phyloP scores from a whole-genome alignment of 2,329 filamentous ascomycete species.

The Fusarium zealandicum region DNA sequence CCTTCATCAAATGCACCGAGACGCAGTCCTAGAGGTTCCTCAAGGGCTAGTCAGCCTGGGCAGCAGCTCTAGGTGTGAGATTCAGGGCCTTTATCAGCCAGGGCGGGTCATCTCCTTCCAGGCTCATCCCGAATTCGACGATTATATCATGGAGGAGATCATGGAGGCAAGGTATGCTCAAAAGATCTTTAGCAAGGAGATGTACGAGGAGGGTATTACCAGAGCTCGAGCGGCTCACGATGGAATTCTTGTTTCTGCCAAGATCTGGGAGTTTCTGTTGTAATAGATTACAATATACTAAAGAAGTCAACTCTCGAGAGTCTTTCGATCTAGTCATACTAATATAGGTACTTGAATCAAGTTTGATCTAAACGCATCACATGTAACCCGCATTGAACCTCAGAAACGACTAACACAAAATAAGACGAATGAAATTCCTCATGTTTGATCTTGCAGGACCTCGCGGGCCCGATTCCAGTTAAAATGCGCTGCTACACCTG shows the following conservation, averaged over 20 bases:
- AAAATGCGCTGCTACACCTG: no score
- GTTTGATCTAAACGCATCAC: no score
- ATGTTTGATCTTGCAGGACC: no score
- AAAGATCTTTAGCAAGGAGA: conserved; percentile 39
- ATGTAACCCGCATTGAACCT: no score
- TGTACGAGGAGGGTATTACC: conserved; percentile 39
- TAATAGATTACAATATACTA: background rate
- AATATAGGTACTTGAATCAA: no score
- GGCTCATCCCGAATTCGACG: conserved; percentile 54
- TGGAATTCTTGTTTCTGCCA: conserved; percentile 38
- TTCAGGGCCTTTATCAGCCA: conserved; percentile 52
- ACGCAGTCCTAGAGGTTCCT: conserved; percentile 50
- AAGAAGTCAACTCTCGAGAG: no score
- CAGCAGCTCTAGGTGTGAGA: conserved; percentile 46
- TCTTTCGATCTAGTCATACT: background rate
- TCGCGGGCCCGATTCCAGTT: no score
- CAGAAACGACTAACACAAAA: no score
- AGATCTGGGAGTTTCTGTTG: conserved; percentile 41
- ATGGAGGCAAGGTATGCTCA: conserved; percentile 39
- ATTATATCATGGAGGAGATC: conserved; percentile 46
- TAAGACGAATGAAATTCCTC: no score
- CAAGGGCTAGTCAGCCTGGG: conserved; percentile 48
- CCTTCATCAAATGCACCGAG: conserved; percentile 55
- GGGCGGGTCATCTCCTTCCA: conserved; percentile 50
- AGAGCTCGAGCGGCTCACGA: conserved; percentile 41